Base-by-base conservation (phyloP, 179 eudicot genomes). In the Spinacia oleracea region DNA sequence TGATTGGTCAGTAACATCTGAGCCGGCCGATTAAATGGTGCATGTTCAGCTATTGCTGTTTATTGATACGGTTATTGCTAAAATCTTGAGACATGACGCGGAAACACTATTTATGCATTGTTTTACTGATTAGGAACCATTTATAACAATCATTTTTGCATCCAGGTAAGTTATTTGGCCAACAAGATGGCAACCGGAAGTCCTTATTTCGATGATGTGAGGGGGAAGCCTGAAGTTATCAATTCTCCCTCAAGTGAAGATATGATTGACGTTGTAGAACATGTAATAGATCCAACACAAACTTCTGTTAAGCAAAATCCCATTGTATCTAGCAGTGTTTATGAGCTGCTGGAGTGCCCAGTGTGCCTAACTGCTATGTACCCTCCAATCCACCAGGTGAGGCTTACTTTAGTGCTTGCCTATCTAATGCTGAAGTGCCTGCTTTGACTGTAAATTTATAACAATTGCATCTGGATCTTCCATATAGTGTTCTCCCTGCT, bases 301-400 rank as follows among this genome's bases (percentile, higher is more conserved):
- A 87, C 34, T 84, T 78, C 87, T 56, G 48, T 68, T 60, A 95
- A 93, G 84, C 88, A 93, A 73, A 90, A 83, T 73, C 25, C 83
- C 82, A 69, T 85, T 56, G 93, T 88, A 76, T 86, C 97, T 51
- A 93, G 93, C 81, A 89, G 92, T 75, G 96, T 95, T 60, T 91
- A 90, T 62, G 98, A 95, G 76, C 88, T 95, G n/a, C 81, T 93
- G 81, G 98, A 93, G 78, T 95, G 98, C 70, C 98, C 98, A 9
- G 98, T 93, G 38, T 95, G 98, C 91, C 87, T 90, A 79, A 90
- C 88, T 87, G 93, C 98, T 53, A 95, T 95, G 98, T 95, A 93
- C 78, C 98, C 98, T 79, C 98, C 98, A 16, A 95, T 95, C 74
- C 92, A 91, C 85, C 98, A 95, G 98, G 98, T 87, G 60, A 75